Evolutionary conservation across 768 basidiomycete species (phyloP).

Genomic region (Calocera viscosa): DNA sequence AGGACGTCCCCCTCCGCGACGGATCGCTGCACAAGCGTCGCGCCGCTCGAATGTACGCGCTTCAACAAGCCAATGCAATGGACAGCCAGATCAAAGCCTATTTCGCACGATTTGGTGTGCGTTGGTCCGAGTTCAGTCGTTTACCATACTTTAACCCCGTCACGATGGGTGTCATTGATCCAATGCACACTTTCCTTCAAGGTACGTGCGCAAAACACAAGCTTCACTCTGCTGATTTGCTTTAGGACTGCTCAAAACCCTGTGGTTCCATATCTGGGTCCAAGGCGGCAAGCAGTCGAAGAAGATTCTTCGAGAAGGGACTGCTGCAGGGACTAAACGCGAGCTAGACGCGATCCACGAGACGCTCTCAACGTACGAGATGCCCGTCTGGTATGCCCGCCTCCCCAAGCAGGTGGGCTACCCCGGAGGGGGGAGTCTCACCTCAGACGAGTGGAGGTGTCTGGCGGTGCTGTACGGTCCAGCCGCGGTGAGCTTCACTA

Average conservation of each 20-base stretch:
- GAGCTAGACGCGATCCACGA: background rate
- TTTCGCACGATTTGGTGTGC: background rate
- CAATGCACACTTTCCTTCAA: conserved; percentile 12
- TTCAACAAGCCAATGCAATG: background rate
- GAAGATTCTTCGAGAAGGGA: background rate
- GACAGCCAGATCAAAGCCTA: background rate
- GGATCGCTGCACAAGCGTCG: background rate
- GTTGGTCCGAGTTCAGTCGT: background rate
- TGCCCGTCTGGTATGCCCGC: background rate
- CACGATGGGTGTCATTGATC: conserved; percentile 9
- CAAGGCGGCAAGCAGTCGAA: background rate
- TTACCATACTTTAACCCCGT: conserved; percentile 10
- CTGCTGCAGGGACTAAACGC: background rate
- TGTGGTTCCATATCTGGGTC: background rate
- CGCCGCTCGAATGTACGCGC: background rate
- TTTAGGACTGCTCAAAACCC: background rate
- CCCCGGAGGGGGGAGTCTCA: background rate
- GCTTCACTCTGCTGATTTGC: background rate
- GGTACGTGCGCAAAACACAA: no score
- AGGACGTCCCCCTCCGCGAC: background rate
- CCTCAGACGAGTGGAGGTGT: background rate
- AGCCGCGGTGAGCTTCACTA: background rate
- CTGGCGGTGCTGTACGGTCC: background rate
- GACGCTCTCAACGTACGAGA: background rate
- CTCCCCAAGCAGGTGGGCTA: background rate